Evolutionary conservation across 2,329 filamentous ascomycete species (phyloP).

Genomic region (Talaromyces verruculosus): DNA sequence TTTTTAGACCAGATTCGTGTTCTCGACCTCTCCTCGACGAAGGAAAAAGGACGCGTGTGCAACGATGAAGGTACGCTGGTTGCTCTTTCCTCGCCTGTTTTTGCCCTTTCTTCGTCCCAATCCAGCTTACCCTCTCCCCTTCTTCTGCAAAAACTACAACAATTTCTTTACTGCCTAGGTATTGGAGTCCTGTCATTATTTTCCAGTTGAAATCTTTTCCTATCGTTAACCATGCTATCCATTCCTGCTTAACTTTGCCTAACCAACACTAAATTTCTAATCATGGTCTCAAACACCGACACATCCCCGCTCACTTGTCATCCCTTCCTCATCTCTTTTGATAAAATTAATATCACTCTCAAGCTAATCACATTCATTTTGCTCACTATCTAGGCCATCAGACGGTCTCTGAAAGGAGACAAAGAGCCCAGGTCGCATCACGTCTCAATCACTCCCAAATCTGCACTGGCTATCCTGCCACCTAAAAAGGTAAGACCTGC

Average conservation of each 20-base stretch:
- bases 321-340: not conserved
- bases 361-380: slow-evolving; percentile 4
- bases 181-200: not conserved
- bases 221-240: not conserved
- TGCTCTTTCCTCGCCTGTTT: slow-evolving; percentile 5
- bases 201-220: not conserved
- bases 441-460: slow-evolving; percentile 77
- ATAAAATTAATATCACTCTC: not conserved
- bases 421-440: slow-evolving; percentile 70
- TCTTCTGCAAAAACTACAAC: not conserved
- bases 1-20: not conserved
- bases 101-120: not conserved
- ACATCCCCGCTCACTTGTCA: not conserved
- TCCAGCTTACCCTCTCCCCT: slow-evolving; percentile 14
- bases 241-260: not conserved
- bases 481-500: slow-evolving; percentile 77
- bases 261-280: slow-evolving; percentile 5
- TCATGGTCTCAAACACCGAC: not conserved
- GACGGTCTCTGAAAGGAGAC: slow-evolving; percentile 86
- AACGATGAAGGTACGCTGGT: slow-evolving; percentile 18
- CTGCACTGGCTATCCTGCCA: slow-evolving; percentile 82
- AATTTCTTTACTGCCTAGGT: not conserved
- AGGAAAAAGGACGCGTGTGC: not conserved
- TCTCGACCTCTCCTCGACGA: not conserved
- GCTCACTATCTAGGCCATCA: slow-evolving; percentile 61